Evolutionary conservation across 2,329 filamentous ascomycete genomes (phyloP), one percentile per base, ranked within the genome.

Genomic region (Ustilaginoidea virens): DNA sequence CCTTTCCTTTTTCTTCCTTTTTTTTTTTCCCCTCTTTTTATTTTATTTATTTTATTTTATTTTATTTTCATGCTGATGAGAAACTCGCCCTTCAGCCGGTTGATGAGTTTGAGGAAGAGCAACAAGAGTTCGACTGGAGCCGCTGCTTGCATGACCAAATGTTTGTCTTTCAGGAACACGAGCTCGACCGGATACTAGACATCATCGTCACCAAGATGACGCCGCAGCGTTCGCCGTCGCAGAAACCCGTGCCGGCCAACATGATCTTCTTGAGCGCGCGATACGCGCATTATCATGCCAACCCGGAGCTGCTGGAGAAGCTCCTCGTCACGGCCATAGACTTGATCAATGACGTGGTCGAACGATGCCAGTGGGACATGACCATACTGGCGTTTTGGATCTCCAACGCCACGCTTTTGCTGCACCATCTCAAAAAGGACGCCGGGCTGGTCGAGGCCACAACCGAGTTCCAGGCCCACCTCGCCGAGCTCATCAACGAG

Each of bases 311-410:
- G 7, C 60, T 98, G 7, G 76, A 73, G 12, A 78, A 79, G 24
- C 68, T 96, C 16, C 69, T 98, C 11, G 66, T 80, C 16, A 77
- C 79, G 20, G 83, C 90, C 21, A 92, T 92, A 69, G 83, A 92
- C 46, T 90, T 87, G 53, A 96, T 98, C 44, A 96, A 96, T 47
- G 78, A 85, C 34, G 83, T 94, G 17, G 85, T 98, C n/a, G 90
- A 96, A 53, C 71, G 71, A 36, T 76, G 87, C 46, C 90, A 98
- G 48, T 96, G 90, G 90, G 90, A 98, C 48, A 98, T 98, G 90
- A 98, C 90, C 0, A 93, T 98, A 40, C 62, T 98, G 21, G 90
- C 90, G 3, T 98, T 98, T 48, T 98, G 90, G 90, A 85, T 94
- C 45, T 96, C 90, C 2, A 98, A 98, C 51, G 85, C 83, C 7